Evolutionary conservation across 495 filamentous ascomycete genomes (phyloP), one percentile per base, ranked within the genome.

Genomic region (Cercophora sp.): DNA sequence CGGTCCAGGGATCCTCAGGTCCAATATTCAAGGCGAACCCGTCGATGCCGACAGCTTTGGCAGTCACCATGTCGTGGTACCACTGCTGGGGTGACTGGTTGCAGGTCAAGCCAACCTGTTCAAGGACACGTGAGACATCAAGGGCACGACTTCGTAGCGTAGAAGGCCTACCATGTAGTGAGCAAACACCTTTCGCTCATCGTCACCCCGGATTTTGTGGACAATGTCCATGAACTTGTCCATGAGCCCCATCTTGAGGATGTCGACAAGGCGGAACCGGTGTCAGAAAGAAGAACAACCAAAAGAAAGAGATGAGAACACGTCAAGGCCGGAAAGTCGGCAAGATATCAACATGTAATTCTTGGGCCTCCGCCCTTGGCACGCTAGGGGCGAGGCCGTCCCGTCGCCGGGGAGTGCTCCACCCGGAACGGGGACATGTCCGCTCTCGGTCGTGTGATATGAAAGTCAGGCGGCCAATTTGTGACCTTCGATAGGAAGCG

Each of bases 21-120:
- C 75, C 86, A 36, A 87, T 75, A 51, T 90, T 89, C 25, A 89
- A 61, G 0, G 81, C 86, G 58, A 90, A 90, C 2, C 82, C 86
- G 59, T 90, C 86, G 43, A 90, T 87, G 29, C 81, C 76, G 0
- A 79, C 74, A 11, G 72, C 72, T 54, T 82, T 76, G 8, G 86
- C 86, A 8, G 75, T 64, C 6, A 58, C 62, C 37, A 89, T 84
- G 44, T 89, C 84, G 5, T 66, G 68, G 32, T 71, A 66, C 79
- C 83, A 88, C 26, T 84, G 73, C 11, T 70, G 66, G 1, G 54
- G 43, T 0, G 71, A 68, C 55, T 79, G 74, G 1, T 62, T 62
- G 22, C 43, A 59, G 15, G 76, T 75, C 15, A 76, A 54, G 20
- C 76, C 76, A 19, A 78, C 61, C 65, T 68, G 53, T 51, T 36